Percentiles rank a stretch among this genome's conserved stretches.
These are phyloP conservation scores for Phyllosticta paracitricarpa DNA, from an alignment of 2,329 filamentous ascomycete species.

Conservation along the genomic window DNA sequence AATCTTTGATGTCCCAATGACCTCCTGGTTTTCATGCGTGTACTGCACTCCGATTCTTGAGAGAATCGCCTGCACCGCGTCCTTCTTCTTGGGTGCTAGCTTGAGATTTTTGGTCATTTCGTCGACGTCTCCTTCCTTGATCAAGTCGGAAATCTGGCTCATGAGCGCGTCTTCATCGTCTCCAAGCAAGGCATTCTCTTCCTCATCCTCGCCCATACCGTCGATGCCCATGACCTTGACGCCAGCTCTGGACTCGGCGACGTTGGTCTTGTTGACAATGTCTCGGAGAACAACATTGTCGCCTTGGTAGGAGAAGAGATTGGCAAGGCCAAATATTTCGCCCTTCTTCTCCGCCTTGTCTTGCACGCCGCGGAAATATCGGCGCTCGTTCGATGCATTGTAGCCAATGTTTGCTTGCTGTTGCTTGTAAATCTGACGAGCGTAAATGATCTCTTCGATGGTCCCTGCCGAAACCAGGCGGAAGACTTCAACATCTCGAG, in stretches of 20 bases:
- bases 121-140: constrained; percentile 34
- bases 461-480: constrained; percentile 83
- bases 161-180: constrained; percentile 57
- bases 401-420: constrained; percentile 98
- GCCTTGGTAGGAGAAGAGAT: constrained; percentile 74
- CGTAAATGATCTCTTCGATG: constrained; percentile 95
- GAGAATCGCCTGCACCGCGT: constrained; percentile 82
- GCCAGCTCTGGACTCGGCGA: constrained; percentile 83
- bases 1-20: constrained; percentile 85
- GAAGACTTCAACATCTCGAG: constrained; percentile 88
- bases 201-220: constrained; percentile 47
- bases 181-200: constrained; percentile 21
- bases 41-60: constrained; percentile 84
- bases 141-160: constrained; percentile 59
- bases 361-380: constrained; percentile 93
- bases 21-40: constrained; percentile 92
- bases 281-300: constrained; percentile 77
- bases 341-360: constrained; percentile 73
- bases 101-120: constrained; percentile 22
- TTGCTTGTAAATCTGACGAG: constrained; percentile 96
- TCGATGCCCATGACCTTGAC: constrained; percentile 72
- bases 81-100: constrained; percentile 35
- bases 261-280: constrained; percentile 96
- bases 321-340: constrained; percentile 84
- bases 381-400: constrained; percentile 78